These are phyloP conservation scores for Ziziphus jujuba DNA, from an alignment of 306 rosid genomes.

Conservation along the genomic window DNA sequence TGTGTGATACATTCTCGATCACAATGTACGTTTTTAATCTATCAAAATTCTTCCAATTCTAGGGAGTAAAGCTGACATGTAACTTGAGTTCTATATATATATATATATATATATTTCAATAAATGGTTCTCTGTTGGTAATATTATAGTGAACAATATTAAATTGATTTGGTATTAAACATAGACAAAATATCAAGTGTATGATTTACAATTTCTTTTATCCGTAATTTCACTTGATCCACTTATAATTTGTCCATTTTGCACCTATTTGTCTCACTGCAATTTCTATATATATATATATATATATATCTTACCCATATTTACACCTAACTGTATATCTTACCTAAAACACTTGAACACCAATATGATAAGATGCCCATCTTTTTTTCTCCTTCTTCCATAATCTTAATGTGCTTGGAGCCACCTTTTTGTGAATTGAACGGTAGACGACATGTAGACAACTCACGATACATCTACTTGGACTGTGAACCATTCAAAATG, in stretches of 20 bases:
- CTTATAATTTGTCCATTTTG: too few species aligned
- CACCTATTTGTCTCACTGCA: too few species aligned
- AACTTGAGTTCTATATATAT: background rate
- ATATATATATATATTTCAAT: too few species aligned
- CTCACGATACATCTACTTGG: constrained; percentile 27
- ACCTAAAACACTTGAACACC: constrained; percentile 16
- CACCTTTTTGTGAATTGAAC: constrained; percentile 36
- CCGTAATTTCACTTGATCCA: too few species aligned
- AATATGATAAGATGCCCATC: constrained; percentile 23
- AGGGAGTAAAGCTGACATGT: background rate
- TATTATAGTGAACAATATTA: too few species aligned
- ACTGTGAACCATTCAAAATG: constrained; percentile 49
- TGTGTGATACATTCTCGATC: background rate
- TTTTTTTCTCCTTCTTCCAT: constrained; percentile 8
- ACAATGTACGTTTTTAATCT: too few species aligned
- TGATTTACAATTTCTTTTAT: too few species aligned
- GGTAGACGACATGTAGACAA: constrained; percentile 41
- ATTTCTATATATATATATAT: too few species aligned
- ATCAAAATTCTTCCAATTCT: background rate
- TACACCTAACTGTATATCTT: constrained; percentile 33
- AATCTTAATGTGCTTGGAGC: constrained; percentile 48
- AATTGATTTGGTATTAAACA: too few species aligned
- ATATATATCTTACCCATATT: background rate
- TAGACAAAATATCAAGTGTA: too few species aligned
- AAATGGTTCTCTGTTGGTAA: too few species aligned